Percentiles rank a stretch among this genome's conserved stretches.
phyloP scores from a whole-genome alignment of 2,329 filamentous ascomycete species.

The Aplosporella prunicola region DNA sequence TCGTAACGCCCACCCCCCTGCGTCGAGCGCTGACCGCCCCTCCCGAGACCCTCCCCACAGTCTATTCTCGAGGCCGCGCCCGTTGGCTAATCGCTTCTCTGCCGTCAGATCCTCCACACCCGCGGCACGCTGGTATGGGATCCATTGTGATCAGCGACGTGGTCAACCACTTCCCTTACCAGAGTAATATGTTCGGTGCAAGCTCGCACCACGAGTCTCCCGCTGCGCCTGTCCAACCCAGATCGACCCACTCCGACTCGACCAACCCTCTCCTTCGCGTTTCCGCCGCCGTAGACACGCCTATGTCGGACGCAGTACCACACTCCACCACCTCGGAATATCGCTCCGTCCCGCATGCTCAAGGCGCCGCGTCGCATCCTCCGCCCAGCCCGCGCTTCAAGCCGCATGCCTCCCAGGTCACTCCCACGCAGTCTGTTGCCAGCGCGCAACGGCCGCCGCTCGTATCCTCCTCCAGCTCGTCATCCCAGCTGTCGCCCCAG shows the following conservation, averaged over 20 bases:
- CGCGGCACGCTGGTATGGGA: conserved; percentile 44
- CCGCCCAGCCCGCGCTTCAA: conserved; percentile 27
- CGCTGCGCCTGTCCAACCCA: conserved; percentile 23
- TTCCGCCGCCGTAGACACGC: conserved; percentile 23
- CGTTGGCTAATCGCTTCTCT: conserved; percentile 3
- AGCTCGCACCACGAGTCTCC: conserved; percentile 32
- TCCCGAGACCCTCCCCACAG: conserved; percentile 9
- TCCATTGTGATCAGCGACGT: conserved; percentile 57
- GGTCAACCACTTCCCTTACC: conserved; percentile 63
- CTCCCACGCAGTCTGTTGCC: conserved; percentile 16
- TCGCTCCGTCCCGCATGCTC: conserved; percentile 15
- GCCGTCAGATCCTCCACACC: conserved; percentile 7
- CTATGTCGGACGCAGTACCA: conserved; percentile 31
- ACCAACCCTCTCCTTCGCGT: conserved; percentile 14
- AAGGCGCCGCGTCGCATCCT: conserved; percentile 16
- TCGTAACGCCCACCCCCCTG: conserved; percentile 10
- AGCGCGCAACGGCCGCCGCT: conserved; percentile 13
- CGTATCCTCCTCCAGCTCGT: conserved; percentile 19
- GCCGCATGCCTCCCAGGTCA: conserved; percentile 25
- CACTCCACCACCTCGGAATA: conserved; percentile 18
- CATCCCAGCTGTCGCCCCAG: conserved; percentile 21
- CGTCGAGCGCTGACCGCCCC: conserved; percentile 11
- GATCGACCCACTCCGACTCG: conserved; percentile 15
- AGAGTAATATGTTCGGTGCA: conserved; percentile 57
- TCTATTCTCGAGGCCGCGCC: conserved; percentile 6